Percentiles rank a stretch among this genome's conserved stretches.
phyloP scores from a whole-genome alignment of 2,329 filamentous ascomycete genomes.

The Monilinia vaccinii-corymbosi region DNA sequence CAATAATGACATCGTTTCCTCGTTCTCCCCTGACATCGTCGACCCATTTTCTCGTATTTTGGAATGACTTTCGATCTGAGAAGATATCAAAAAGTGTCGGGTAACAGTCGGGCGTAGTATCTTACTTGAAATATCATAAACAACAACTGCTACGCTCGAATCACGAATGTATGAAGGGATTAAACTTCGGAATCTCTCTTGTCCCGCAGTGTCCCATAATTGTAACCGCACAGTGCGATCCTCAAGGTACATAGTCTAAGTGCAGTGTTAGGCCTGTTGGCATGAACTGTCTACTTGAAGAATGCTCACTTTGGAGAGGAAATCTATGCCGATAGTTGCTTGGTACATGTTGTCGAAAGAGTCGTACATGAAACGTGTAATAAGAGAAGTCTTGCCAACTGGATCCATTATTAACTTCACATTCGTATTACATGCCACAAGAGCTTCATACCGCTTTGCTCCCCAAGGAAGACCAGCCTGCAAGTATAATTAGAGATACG shows the following conservation, averaged over 20 bases:
- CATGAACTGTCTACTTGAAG: constrained; percentile 1
- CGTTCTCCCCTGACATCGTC: constrained; percentile 95
- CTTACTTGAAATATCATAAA: constrained; percentile 92
- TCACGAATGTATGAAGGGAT: constrained; percentile 99
- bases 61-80: constrained; percentile 83
- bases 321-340: constrained; percentile 98
- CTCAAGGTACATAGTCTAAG: constrained; percentile 96
- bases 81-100: constrained; percentile 18
- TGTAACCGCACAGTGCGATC: constrained; percentile 95
- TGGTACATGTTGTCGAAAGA: constrained; percentile 99
- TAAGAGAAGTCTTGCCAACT: constrained; percentile 98
- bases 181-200: constrained; percentile 92
- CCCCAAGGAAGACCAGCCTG: constrained; percentile 93
- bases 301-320: constrained; percentile 77
- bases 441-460: constrained; percentile 80
- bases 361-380: constrained; percentile 99
- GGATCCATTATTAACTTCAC: constrained; percentile 20
- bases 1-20: constrained; percentile 97
- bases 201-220: constrained; percentile 96
- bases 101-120: not conserved
- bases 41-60: constrained; percentile 99
- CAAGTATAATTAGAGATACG: constrained; percentile 17
- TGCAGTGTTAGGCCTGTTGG: constrained; percentile 15
- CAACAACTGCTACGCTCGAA: constrained; percentile 93
- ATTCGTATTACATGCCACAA: not conserved